Evolutionary conservation across 1,139 yeast species (phyloP).

Genomic region (Blastobotrys capitulatus): DNA sequence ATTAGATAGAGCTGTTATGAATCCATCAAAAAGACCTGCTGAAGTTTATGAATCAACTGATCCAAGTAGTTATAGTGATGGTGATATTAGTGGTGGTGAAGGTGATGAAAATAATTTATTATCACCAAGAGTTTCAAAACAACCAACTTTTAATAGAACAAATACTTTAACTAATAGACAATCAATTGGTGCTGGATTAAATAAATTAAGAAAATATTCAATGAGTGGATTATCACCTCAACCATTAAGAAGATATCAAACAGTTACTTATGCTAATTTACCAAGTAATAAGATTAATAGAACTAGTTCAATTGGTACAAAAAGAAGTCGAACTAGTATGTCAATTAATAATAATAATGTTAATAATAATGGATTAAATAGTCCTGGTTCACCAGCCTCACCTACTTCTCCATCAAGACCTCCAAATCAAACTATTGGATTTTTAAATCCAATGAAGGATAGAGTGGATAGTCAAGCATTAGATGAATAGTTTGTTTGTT

Average conservation of each 20-base stretch:
- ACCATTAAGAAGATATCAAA: neutral
- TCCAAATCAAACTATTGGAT: neutral
- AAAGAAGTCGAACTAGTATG: neutral
- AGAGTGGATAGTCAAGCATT: conserved; percentile 6
- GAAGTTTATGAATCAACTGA: conserved; percentile 41
- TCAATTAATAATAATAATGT: neutral
- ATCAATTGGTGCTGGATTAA: conserved; percentile 4
- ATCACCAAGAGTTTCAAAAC: neutral
- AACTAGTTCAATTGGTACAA: neutral
- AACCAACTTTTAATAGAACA: neutral
- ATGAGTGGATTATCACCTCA: conserved; percentile 4
- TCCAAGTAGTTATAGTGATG: neutral
- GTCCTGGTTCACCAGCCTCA: neutral
- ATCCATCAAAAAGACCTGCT: conserved; percentile 51
- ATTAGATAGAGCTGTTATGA: conserved; percentile 87
- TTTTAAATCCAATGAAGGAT: neutral
- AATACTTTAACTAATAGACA: neutral
- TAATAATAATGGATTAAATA: no score
- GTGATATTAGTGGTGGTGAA: neutral
- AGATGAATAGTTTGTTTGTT: neutral
- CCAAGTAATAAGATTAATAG: neutral
- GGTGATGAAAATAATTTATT: neutral
- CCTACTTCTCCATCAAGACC: neutral
- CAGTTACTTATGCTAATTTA: neutral
- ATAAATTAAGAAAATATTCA: conserved; percentile 8